Evolutionary conservation across 2,329 filamentous ascomycete species (phyloP).

Genomic region (Annulohypoxylon truncatum): DNA sequence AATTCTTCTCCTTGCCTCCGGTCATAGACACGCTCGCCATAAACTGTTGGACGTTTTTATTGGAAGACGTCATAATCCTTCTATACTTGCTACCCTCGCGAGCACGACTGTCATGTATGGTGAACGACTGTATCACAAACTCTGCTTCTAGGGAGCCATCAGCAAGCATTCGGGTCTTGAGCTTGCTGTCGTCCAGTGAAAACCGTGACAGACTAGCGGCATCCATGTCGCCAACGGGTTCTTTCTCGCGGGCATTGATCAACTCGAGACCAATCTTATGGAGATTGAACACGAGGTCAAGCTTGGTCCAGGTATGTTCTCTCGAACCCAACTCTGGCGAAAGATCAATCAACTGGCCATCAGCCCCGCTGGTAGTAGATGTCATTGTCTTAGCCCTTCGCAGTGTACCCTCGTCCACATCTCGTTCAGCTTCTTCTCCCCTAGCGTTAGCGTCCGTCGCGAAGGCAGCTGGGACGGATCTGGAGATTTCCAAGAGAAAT

Average conservation of each 20-base stretch:
- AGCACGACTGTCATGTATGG: slow-evolving; percentile 90
- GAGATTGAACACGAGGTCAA: slow-evolving; percentile 91
- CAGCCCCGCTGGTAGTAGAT: slow-evolving; percentile 51
- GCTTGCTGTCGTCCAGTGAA: slow-evolving; percentile 89
- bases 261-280: slow-evolving; percentile 90
- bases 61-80: slow-evolving; percentile 97
- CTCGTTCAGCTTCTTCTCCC: slow-evolving; percentile 78
- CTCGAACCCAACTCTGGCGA: slow-evolving; percentile 77
- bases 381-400: slow-evolving; percentile 61
- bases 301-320: slow-evolving; percentile 85
- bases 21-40: slow-evolving; percentile 98
- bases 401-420: slow-evolving; percentile 71
- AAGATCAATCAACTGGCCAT: slow-evolving; percentile 64
- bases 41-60: slow-evolving; percentile 94
- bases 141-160: slow-evolving; percentile 94
- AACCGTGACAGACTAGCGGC: slow-evolving; percentile 90
- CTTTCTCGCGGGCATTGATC: slow-evolving; percentile 78
- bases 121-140: slow-evolving; percentile 92
- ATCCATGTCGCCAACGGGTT: slow-evolving; percentile 82
- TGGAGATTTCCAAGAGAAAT: slow-evolving; percentile 87
- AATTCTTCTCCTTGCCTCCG: slow-evolving; percentile 79
- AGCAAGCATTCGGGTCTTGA: slow-evolving; percentile 93
- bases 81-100: slow-evolving; percentile 94
- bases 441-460: slow-evolving; percentile 76
- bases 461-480: slow-evolving; percentile 89